Evolutionary conservation across 768 basidiomycete species (phyloP), one percentile per base, ranked within the genome.

Genomic region (Lyophyllum decastes): DNA sequence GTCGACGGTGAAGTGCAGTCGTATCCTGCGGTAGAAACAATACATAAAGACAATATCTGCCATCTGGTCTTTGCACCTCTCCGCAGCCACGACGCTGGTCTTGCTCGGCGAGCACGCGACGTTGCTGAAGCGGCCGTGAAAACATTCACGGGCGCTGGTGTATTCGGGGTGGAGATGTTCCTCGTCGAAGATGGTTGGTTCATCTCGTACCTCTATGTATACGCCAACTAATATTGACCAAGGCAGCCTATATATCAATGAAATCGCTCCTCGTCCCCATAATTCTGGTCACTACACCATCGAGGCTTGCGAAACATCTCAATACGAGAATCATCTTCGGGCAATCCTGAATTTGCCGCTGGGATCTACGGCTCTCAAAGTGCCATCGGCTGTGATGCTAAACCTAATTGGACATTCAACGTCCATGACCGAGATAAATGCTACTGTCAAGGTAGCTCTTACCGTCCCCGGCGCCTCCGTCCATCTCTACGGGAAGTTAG

Each of bases 251-350:
- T 86, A 86, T 57, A 83, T 99, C 61, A 99, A 99, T 72, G 97
- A 99, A 76, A 96, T 99, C 59, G 97, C 97, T 0, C 97, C 97
- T 12, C 85, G 97, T 17, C 96, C 97, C 1, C 97, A 99, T 71
- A 99, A 98, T 75, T 98, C 95, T 9, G 97, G 96, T 0, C 97
- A 99, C 71, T 96, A 98, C 73, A 97, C 95, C 26, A 98, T 98
- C 68, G 97, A 98, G 75, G 95, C 96, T 0, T 98, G 95, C 72
- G 81, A 93, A 64, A 92, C 94, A 2, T 98, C 96, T 2, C 97
- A 98, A 74, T 99, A 92, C 74, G 94, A 94, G 72, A 97, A 98
- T 64, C 97, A 98, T 72, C 88, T 98, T 50, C 93, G 95, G 34
- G 92, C 95, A 19, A 95, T 99, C 71, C 86, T 98, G 14, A 83